Evolutionary conservation across 2,329 filamentous ascomycete genomes (phyloP).

Genomic region (Teratosphaeria nubilosa): DNA sequence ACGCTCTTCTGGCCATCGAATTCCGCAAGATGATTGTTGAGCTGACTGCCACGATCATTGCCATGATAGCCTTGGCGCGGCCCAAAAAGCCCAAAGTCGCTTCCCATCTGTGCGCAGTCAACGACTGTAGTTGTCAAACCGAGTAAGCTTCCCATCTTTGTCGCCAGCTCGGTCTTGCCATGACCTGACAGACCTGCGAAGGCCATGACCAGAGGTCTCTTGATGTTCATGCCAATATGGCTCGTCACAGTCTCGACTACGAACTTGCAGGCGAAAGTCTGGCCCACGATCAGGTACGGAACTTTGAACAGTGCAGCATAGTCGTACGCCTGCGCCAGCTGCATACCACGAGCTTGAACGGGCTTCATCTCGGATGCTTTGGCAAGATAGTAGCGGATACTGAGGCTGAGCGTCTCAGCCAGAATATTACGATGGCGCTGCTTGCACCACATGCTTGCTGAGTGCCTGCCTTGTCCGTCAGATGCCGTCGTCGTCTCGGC

Average conservation of each 20-base stretch:
- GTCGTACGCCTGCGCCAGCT: constrained; percentile 1
- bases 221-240: constrained; percentile 1
- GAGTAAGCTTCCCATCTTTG: constrained; percentile 22
- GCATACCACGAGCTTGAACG: neutral
- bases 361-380: neutral
- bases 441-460: neutral
- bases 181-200: constrained; percentile 41
- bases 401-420: constrained; percentile 1
- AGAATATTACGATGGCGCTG: neutral
- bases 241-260: neutral
- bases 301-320: constrained; percentile 1
- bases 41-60: constrained; percentile 27
- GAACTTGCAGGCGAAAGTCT: constrained; percentile 1
- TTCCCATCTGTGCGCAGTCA: constrained; percentile 31
- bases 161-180: constrained; percentile 41
- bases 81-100: constrained; percentile 36
- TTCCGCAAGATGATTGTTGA: constrained; percentile 40
- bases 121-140: neutral
- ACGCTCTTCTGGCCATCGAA: constrained; percentile 30
- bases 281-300: constrained; percentile 2
- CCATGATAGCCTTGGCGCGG: constrained; percentile 27
- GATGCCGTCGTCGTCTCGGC: neutral
- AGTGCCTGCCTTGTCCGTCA: neutral
- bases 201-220: constrained; percentile 16
- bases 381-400: constrained; percentile 1